Conservation (phyloP, 192 early-diverging fungal genomes). For the Rhizoclosmatium sp. region DNA sequence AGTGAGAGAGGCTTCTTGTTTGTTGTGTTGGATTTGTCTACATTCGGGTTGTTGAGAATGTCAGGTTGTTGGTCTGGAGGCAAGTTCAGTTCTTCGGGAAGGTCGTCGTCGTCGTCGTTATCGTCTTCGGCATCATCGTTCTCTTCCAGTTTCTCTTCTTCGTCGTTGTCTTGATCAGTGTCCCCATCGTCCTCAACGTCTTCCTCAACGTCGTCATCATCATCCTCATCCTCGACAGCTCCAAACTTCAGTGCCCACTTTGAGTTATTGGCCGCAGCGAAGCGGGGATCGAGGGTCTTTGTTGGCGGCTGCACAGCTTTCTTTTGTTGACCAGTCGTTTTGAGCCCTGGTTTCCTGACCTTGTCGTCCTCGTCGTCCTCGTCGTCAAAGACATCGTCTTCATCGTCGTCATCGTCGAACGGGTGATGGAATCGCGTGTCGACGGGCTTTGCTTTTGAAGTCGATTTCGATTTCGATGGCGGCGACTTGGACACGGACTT, state of each 20-base stretch:
- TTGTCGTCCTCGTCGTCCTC: not conserved
- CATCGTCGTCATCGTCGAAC: slow-evolving; percentile 2
- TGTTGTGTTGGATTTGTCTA: slow-evolving; percentile 49
- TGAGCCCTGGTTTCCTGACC: slow-evolving; percentile 5
- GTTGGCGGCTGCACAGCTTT: not conserved
- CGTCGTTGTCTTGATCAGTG: slow-evolving; percentile 41
- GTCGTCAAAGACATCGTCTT: slow-evolving; percentile 2
- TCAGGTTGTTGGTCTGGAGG: slow-evolving; percentile 34
- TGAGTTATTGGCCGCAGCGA: slow-evolving; percentile 14
- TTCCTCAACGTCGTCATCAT: slow-evolving; percentile 35
- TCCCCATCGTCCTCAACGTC: slow-evolving; percentile 45
- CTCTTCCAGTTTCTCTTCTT: slow-evolving; percentile 40
- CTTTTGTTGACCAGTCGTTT: not conserved
- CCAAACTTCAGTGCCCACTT: slow-evolving; percentile 7
- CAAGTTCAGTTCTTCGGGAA: slow-evolving; percentile 25
- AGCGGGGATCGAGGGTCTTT: slow-evolving; percentile 16
- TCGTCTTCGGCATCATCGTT: slow-evolving; percentile 28
- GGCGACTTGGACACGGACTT: not conserved
- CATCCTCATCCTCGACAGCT: slow-evolving; percentile 27
- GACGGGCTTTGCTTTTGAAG: not conserved
- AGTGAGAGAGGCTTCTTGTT: slow-evolving; percentile 65
- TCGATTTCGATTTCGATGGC: not conserved
- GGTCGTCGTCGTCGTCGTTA: slow-evolving; percentile 17
- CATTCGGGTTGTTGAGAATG: slow-evolving; percentile 6
- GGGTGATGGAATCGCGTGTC: slow-evolving; percentile 22